Evolutionary conservation across 2,329 filamentous ascomycete species (phyloP), one percentile per base, ranked within the genome.

Genomic region (Hymenoscyphus infarciens): DNA sequence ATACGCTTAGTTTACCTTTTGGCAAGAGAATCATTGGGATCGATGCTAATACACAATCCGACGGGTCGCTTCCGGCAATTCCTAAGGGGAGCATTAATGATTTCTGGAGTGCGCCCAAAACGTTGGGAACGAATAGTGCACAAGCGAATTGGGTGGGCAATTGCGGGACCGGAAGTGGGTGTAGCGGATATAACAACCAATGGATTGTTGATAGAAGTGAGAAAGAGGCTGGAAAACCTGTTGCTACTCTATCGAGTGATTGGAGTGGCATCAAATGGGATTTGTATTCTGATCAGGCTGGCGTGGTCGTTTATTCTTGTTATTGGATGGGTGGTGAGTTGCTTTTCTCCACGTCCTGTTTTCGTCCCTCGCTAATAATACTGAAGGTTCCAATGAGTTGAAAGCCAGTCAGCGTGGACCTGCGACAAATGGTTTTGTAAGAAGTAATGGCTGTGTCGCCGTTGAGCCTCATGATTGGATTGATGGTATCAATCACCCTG

Each of bases 391-490:
- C n/a, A 76, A 81, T 2, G 73, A 80, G 0, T 70, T 88, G 61
- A 88, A 88, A 77, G 80, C 78, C 54, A 85, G 82, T 1, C 86
- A 88, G 76, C 84, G 84, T 15, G 77, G 82, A 49, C 71, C 68
- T 25, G 73, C 70, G 2, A 72, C 75, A n/a, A 75, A 71, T 53
- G 78, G 74, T 66, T 66, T 68, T 42, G 80, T 85, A 7, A 81
- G 85, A 61, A 74, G 92, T 78, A 91, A 92, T 72, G 92, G 91
- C 31, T 97, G 93, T 75, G 74, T 96, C 33, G 93, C 96, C 61
- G 83, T 97, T 75, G 93, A 97, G 79, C 90, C 94, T 10, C 86
- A 97, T 80, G 92, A 94, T 74, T 97, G 87, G 85, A 96, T 97
- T 72, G 92, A 96, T 73, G 92, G 83, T 38, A 95, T 97, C 78